Evolutionary conservation across 306 rosid species (phyloP).

Genomic region (Oxytropis ochrocephala): DNA sequence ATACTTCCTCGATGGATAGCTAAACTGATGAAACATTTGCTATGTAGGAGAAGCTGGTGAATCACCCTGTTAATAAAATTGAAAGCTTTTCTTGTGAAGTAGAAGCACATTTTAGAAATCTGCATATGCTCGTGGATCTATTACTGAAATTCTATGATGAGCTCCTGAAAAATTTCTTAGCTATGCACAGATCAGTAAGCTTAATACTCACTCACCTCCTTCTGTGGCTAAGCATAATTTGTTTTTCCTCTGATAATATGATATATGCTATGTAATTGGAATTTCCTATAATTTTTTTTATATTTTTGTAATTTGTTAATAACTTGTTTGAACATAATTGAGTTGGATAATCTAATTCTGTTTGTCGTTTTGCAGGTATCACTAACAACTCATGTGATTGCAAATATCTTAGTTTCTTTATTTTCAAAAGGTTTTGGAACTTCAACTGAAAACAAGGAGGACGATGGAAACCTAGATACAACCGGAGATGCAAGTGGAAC

Average conservation of each 20-base stretch:
- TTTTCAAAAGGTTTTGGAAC: constrained; percentile 65
- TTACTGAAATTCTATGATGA: constrained; percentile 49
- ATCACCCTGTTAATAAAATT: constrained; percentile 25
- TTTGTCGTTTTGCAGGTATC: constrained; percentile 57
- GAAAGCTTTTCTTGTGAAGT: constrained; percentile 12
- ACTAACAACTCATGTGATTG: constrained; percentile 50
- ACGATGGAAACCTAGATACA: constrained; percentile 35
- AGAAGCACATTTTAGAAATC: constrained; percentile 45
- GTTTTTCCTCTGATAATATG: neutral
- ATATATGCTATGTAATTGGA: neutral
- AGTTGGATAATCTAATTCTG: neutral
- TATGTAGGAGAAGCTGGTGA: constrained; percentile 54
- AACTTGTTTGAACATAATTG: neutral
- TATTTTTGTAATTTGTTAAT: neutral
- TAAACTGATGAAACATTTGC: constrained; percentile 10
- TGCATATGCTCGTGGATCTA: constrained; percentile 33
- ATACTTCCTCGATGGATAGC: neutral
- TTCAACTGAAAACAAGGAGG: constrained; percentile 47
- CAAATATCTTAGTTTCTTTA: constrained; percentile 57
- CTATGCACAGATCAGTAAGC: constrained; percentile 68
- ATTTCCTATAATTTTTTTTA: neutral
- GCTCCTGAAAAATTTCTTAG: constrained; percentile 60
- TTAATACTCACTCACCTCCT: neutral
- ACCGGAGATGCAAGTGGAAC: constrained; percentile 65
- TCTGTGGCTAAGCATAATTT: neutral